Evolutionary conservation across 169 alveolate genomes (phyloP).

Genomic region (Cryptosporidium tyzzeri): DNA sequence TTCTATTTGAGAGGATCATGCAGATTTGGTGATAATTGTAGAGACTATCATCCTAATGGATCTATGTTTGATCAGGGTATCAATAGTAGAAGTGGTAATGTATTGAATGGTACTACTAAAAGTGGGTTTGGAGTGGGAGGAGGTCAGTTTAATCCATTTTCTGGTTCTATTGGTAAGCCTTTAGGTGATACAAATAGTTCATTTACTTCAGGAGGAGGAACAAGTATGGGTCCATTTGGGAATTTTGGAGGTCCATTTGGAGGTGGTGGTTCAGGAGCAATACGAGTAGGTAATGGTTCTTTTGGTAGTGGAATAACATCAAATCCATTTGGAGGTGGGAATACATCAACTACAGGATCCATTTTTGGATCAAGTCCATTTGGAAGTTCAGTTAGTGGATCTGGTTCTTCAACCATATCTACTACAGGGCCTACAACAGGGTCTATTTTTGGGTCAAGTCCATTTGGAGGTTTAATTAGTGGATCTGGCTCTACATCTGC

Average conservation of each 20-base stretch:
- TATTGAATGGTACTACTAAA: not conserved
- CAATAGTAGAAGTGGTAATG: not conserved
- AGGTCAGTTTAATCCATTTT: slow-evolving; percentile 8
- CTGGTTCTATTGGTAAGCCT: not conserved
- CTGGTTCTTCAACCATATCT: not conserved
- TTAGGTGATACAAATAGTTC: not conserved
- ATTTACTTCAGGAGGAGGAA: not conserved
- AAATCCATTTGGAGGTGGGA: not conserved
- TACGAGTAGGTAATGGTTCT: not conserved
- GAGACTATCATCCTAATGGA: slow-evolving; percentile 71
- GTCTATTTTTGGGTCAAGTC: not conserved
- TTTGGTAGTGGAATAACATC: not conserved
- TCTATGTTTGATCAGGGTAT: slow-evolving; percentile 3
- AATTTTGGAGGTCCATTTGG: slow-evolving; percentile 9
- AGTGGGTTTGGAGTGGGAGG: not conserved
- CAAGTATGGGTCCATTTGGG: not conserved
- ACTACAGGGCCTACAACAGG: not conserved
- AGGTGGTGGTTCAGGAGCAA: not conserved
- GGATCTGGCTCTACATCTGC: not conserved
- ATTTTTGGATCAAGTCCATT: not conserved
- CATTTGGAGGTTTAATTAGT: not conserved
- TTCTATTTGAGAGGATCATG: slow-evolving; percentile 74
- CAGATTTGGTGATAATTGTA: slow-evolving; percentile 59
- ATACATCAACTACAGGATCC: not conserved
- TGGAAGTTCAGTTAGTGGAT: not conserved